Evolutionary conservation across 768 basidiomycete species (phyloP), one percentile per base, ranked within the genome.

Genomic region (Scleroderma bovista): DNA sequence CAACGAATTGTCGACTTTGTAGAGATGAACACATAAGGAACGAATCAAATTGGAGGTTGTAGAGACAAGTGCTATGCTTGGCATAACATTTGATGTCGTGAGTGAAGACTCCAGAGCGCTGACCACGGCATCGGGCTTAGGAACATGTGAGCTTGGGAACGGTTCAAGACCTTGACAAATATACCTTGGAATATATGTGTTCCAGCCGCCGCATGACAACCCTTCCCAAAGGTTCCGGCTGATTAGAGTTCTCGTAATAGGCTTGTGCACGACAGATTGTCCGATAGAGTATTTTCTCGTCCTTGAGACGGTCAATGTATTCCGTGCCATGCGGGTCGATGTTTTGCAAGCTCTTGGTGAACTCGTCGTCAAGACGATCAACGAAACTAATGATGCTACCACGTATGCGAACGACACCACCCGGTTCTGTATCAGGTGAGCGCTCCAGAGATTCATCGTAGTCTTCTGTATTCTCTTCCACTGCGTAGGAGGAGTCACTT

Each of bases 241-340:
- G 84, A 23, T 75, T 72, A 16, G 83, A 86, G 58, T 78, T 79
- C 73, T 96, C 93, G 68, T 95, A 98, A 62, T 93, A 85, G 10
- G 85, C 81, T 68, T 97, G 92, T 0, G 93, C 87, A 45, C 89
- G 87, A 67, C 90, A 92, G 56, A 99, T 91, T 29, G 92, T 93
- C 64, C 83, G 80, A 68, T 98, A 99, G 20, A 99, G 78, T 15
- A 85, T 84, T 62, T 93, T 91, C 72, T 98, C 97, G 63, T 98
- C 93, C 70, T 93, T 93, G 50, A 99, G 74, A 43, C 96, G 81
- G 63, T 97, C 96, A 39, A 99, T 88, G 63, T 99, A 99, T 68
- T 99, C 96, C n/a, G 89, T 92, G 2, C 96, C 93, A 64, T 99
- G 96, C 8, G 96, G 95, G 61, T 99, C 96, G 55, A 96, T 93